phyloP scores from a whole-genome alignment of 2,329 filamentous ascomycete species.

The Emydomyces testavorans region DNA sequence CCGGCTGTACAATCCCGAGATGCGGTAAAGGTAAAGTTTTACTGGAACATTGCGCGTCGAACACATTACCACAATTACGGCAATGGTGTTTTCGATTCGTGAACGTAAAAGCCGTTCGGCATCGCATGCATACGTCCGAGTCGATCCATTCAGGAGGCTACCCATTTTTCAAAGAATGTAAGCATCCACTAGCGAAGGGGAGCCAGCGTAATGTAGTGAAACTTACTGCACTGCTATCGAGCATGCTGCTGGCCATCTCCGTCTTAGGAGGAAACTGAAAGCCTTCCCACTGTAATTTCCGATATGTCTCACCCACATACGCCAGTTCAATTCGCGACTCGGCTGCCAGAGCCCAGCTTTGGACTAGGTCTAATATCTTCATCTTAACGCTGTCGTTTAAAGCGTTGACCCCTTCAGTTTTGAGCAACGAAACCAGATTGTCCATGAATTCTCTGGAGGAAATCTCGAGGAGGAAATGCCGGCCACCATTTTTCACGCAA shows the following conservation, averaged over 20 bases:
- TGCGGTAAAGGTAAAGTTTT: conserved; percentile 83
- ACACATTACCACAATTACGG: conserved; percentile 93
- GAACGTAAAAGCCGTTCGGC: conserved; percentile 87
- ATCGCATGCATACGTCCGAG: conserved; percentile 97
- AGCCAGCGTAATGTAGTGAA: not conserved
- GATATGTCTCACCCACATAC: conserved; percentile 85
- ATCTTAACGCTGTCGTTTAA: conserved; percentile 74
- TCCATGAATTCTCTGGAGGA: conserved; percentile 98
- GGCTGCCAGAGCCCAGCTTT: conserved; percentile 82
- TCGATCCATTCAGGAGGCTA: conserved; percentile 95
- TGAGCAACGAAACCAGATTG: conserved; percentile 80
- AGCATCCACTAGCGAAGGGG: not conserved
- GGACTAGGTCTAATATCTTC: conserved; percentile 88
- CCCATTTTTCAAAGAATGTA: conserved; percentile 2
- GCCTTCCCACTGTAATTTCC: conserved; percentile 67
- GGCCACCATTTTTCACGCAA: conserved; percentile 94
- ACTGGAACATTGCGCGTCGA: conserved; percentile 86
- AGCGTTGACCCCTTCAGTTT: conserved; percentile 60
- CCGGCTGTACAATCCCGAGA: conserved; percentile 79
- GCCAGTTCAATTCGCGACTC: conserved; percentile 70
- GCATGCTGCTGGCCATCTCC: conserved; percentile 88
- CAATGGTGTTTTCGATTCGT: conserved; percentile 98
- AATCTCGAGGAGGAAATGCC: conserved; percentile 89
- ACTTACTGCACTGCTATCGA: conserved; percentile 87
- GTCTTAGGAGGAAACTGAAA: conserved; percentile 80